A percentile compares a stretch with the other conserved stretches of the same genome.
Conservation (phyloP, 768 basidiomycete genomes). For the Lactifluus hygrophoroides region DNA sequence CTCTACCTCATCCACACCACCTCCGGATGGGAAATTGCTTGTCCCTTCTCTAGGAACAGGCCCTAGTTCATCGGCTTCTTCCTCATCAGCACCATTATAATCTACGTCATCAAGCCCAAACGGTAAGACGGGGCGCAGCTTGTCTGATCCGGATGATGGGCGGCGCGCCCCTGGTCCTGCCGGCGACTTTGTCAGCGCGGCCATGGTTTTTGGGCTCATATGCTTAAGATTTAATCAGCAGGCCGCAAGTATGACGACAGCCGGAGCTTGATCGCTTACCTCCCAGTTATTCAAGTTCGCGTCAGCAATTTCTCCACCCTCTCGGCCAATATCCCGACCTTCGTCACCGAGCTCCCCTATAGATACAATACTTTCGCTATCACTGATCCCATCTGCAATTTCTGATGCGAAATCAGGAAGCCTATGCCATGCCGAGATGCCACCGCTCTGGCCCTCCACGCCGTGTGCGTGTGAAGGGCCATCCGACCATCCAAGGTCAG, state of each 20-base stretch:
- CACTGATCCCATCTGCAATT: slow-evolving; percentile 83
- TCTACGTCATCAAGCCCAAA: slow-evolving; percentile 73
- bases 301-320: slow-evolving; percentile 55
- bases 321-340: slow-evolving; percentile 49
- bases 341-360: slow-evolving; percentile 87
- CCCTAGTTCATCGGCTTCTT: slow-evolving; percentile 65
- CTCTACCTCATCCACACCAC: slow-evolving; percentile 85
- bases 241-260: not conserved
- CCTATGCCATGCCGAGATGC: slow-evolving; percentile 68
- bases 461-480: slow-evolving; percentile 34
- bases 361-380: slow-evolving; percentile 86
- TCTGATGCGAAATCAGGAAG: slow-evolving; percentile 72
- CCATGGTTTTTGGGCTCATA: slow-evolving; percentile 94
- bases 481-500: slow-evolving; percentile 73
- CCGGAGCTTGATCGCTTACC: slow-evolving; percentile 49
- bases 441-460: slow-evolving; percentile 31
- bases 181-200: slow-evolving; percentile 86
- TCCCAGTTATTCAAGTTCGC: slow-evolving; percentile 95
- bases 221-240: slow-evolving; percentile 43
- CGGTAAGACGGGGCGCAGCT: slow-evolving; percentile 75
- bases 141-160: slow-evolving; percentile 68
- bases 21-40: slow-evolving; percentile 66
- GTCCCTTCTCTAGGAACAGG: slow-evolving; percentile 69
- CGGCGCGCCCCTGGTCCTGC: slow-evolving; percentile 56
- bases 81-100: slow-evolving; percentile 48